Conservation (phyloP, 345 rosid species). For the Lenwebbia sp. region DNA sequence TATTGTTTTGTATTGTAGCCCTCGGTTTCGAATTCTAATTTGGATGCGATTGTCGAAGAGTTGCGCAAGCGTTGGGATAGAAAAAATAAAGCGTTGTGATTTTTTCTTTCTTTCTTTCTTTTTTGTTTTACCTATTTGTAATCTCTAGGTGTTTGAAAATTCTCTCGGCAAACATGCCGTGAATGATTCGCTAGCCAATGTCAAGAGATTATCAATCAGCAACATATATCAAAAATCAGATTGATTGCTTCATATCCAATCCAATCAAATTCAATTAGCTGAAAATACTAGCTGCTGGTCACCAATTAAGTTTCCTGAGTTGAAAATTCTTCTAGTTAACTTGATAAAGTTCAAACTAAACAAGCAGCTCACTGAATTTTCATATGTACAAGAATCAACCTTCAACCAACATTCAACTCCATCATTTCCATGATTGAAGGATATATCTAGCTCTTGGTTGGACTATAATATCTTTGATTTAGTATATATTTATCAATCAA, state of each 20-base stretch:
- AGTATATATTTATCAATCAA: not conserved
- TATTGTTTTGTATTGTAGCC: not conserved
- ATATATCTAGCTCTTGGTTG: not conserved
- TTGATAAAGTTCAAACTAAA: not conserved
- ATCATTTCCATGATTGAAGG: not conserved
- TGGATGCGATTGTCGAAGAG: not conserved
- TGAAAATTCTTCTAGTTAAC: not conserved
- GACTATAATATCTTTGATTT: not conserved
- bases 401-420: not conserved
- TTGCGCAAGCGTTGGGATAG: not conserved
- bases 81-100: not conserved
- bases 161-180: not conserved
- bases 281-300: not conserved
- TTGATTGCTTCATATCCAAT: not conserved
- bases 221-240: not conserved
- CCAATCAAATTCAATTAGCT: not conserved
- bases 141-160: not conserved
- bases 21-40: not conserved
- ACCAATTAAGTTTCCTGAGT: not conserved
- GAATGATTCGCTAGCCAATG: not conserved
- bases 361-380: not conserved
- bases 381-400: not conserved
- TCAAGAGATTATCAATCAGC: not conserved
- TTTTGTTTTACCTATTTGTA: not conserved
- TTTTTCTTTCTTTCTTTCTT: not conserved